These are phyloP conservation scores for Rhizopogon vesiculosus DNA, from an alignment of 768 basidiomycete genomes.

Conservation along the genomic window DNA sequence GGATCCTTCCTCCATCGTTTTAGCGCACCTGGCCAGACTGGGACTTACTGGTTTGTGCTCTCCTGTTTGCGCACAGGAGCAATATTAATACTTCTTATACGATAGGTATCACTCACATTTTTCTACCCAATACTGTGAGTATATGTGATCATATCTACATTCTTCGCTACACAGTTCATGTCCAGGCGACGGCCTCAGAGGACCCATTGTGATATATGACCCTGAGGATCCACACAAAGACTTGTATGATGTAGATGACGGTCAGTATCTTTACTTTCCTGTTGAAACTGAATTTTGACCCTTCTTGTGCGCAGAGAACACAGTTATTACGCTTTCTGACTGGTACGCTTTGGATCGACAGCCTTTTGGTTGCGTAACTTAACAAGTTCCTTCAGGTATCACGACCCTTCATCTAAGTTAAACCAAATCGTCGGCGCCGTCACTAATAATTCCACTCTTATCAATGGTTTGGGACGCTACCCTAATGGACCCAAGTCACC, in stretches of 20 bases:
- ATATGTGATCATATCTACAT: slow-evolving; percentile 17
- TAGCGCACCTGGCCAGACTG: slow-evolving; percentile 32
- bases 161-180: background rate
- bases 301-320: slow-evolving; percentile 26
- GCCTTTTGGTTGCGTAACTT: background rate
- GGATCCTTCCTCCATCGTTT: slow-evolving; percentile 39
- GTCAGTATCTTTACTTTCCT: slow-evolving; percentile 16
- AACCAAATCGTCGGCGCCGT: slow-evolving; percentile 2
- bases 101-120: slow-evolving; percentile 37
- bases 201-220: slow-evolving; percentile 42
- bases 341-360: slow-evolving; percentile 29
- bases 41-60: slow-evolving; percentile 37
- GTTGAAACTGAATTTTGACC: background rate
- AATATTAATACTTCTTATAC: slow-evolving; percentile 1
- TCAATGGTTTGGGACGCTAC: slow-evolving; percentile 42
- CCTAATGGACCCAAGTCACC: slow-evolving; percentile 25
- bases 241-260: slow-evolving; percentile 45
- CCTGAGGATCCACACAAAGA: slow-evolving; percentile 35
- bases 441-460: slow-evolving; percentile 34
- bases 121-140: slow-evolving; percentile 33
- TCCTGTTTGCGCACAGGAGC: background rate
- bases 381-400: slow-evolving; percentile 17
- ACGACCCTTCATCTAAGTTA: slow-evolving; percentile 14
- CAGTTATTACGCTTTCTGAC: slow-evolving; percentile 39
- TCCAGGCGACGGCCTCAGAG: slow-evolving; percentile 32